Percentiles rank a stretch among this genome's conserved stretches.
These are phyloP conservation scores for Aphanomyces euteiches DNA, from an alignment of 352 stramenopile species.

Conservation along the genomic window DNA sequence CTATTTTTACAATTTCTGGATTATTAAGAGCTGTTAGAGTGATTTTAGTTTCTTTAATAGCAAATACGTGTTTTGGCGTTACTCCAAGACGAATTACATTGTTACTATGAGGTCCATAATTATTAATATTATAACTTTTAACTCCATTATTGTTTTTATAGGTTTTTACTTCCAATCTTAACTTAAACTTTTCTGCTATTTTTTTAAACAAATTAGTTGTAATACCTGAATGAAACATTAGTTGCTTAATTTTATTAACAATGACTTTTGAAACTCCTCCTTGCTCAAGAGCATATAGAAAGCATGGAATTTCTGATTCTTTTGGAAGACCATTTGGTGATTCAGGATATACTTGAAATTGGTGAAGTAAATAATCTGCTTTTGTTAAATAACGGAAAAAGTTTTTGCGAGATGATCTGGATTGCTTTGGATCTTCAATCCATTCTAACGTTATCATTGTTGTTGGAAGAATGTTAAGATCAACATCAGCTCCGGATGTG, in stretches of 20 bases:
- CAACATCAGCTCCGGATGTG: conserved; percentile 34
- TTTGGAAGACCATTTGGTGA: conserved; percentile 17
- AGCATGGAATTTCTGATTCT: conserved; percentile 31
- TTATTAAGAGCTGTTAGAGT: conserved; percentile 34
- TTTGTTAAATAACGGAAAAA: conserved; percentile 38
- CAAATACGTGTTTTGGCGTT: conserved; percentile 35
- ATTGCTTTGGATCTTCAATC: conserved; percentile 32
- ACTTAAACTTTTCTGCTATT: conserved; percentile 33
- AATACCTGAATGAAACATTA: conserved; percentile 35
- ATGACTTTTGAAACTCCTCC: conserved; percentile 27
- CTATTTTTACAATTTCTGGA: conserved; percentile 34
- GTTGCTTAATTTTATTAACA: conserved; percentile 35
- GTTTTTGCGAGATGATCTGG: conserved; percentile 33
- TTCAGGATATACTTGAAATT: conserved; percentile 34
- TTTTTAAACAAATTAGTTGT: conserved; percentile 38
- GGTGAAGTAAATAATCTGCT: conserved; percentile 32
- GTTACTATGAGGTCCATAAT: neutral
- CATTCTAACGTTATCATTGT: conserved; percentile 33
- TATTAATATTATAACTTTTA: conserved; percentile 25
- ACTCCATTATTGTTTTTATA: conserved; percentile 29
- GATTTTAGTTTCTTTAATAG: conserved; percentile 35
- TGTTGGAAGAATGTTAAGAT: conserved; percentile 33
- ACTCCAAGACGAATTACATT: conserved; percentile 33
- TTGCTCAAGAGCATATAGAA: conserved; percentile 32
- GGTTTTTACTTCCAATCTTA: conserved; percentile 35